These are phyloP conservation scores for Phytophthora cajani DNA, from an alignment of 352 stramenopile genomes.

Conservation along the genomic window DNA sequence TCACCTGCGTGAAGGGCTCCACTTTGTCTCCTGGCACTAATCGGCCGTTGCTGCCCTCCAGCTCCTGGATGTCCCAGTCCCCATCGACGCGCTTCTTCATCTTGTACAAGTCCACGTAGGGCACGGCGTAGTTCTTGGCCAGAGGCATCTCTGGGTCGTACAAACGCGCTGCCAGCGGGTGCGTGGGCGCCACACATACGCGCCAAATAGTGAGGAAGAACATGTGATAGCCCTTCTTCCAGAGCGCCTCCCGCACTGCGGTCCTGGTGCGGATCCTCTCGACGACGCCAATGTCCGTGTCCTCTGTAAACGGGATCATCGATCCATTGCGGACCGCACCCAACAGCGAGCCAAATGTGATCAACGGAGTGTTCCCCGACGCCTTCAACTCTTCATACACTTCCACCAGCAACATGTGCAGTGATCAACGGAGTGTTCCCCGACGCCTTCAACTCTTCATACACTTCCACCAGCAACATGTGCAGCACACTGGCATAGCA, in stretches of 20 bases:
- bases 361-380: constrained; percentile 29
- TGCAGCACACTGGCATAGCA: constrained; percentile 62
- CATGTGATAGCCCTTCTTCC: constrained; percentile 59
- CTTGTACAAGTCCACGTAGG: constrained; percentile 53
- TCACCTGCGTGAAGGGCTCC: constrained; percentile 32
- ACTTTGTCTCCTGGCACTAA: constrained; percentile 29
- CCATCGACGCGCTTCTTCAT: constrained; percentile 21
- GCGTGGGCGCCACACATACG: constrained; percentile 47
- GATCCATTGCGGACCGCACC: constrained; percentile 52
- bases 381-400: constrained; percentile 51
- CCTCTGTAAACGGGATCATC: constrained; percentile 62
- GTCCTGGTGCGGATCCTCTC: constrained; percentile 17
- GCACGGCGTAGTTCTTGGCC: constrained; percentile 17
- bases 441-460: constrained; percentile 41
- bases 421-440: constrained; percentile 36
- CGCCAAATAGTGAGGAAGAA: constrained; percentile 48
- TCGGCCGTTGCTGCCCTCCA: constrained; percentile 14
- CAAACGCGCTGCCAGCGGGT: constrained; percentile 42
- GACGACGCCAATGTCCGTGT: constrained; percentile 54
- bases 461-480: constrained; percentile 61
- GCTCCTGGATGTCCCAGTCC: constrained; percentile 28
- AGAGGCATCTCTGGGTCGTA: constrained; percentile 37
- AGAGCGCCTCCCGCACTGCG: constrained; percentile 26
- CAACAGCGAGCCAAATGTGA: constrained; percentile 55
- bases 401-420: constrained; percentile 63